Percentiles rank a stretch among this genome's conserved stretches.
These are phyloP conservation scores for Ceratobasidium sp. DNA, from an alignment of 1,284 basidiomycete species.

Conservation along the genomic window DNA sequence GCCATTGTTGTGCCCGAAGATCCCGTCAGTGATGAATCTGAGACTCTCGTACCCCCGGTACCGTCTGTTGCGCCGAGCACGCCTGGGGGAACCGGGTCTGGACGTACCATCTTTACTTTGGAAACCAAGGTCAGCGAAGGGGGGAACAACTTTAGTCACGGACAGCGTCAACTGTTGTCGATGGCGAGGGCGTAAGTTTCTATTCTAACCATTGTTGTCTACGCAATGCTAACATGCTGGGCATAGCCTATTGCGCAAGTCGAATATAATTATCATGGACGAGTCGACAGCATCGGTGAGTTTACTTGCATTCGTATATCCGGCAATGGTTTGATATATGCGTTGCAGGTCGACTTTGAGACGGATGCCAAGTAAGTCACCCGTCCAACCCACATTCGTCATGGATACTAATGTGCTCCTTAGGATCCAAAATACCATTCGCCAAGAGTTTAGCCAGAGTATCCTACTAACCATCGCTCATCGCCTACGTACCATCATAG, in stretches of 20 bases:
- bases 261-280: constrained; percentile 42
- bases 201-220: not conserved
- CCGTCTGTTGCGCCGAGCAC: constrained; percentile 30
- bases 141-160: constrained; percentile 87
- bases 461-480: constrained; percentile 75
- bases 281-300: constrained; percentile 43
- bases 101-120: constrained; percentile 64
- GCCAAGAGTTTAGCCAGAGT: constrained; percentile 78
- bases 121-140: constrained; percentile 82
- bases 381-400: not conserved
- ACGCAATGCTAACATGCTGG: not conserved
- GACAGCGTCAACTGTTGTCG: constrained; percentile 86
- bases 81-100: constrained; percentile 28
- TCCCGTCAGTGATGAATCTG: constrained; percentile 33
- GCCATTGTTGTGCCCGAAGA: constrained; percentile 8
- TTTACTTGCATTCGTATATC: not conserved
- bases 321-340: not conserved
- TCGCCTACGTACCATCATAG: constrained; percentile 46
- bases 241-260: constrained; percentile 36
- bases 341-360: constrained; percentile 66
- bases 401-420: not conserved
- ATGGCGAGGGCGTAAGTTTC: constrained; percentile 63
- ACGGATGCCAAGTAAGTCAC: constrained; percentile 56
- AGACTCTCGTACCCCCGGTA: constrained; percentile 19
- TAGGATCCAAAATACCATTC: constrained; percentile 81